Percentiles rank a stretch among this genome's conserved stretches.
These are phyloP conservation scores for Paramyrothecium sp. DNA, from an alignment of 2,329 filamentous ascomycete species.

Conservation along the genomic window DNA sequence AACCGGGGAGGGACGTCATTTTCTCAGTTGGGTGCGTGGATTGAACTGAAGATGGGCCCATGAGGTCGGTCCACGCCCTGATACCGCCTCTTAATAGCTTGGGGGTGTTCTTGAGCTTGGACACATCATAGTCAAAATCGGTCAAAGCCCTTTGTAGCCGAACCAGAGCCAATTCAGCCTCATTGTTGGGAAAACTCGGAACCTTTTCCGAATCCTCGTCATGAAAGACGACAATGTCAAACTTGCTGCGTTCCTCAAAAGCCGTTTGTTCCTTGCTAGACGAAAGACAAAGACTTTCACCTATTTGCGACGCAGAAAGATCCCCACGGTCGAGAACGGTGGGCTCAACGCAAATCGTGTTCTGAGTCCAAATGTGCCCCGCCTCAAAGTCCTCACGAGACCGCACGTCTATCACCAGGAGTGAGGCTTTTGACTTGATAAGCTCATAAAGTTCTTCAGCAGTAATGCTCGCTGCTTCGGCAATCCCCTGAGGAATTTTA, in stretches of 20 bases:
- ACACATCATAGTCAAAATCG: constrained; percentile 76
- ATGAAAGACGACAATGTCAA: constrained; percentile 88
- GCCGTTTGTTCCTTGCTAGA: constrained; percentile 72
- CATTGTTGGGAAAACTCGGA: constrained; percentile 24
- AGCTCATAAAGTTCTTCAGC: constrained; percentile 70
- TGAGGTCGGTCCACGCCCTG: constrained; percentile 81
- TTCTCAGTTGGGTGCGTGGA: constrained; percentile 34
- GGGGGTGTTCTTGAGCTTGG: constrained; percentile 66
- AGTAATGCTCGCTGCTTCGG: constrained; percentile 59
- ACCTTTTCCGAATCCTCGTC: constrained; percentile 67
- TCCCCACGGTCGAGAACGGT: constrained; percentile 67
- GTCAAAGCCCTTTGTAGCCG: constrained; percentile 77
- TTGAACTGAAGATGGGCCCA: constrained; percentile 66
- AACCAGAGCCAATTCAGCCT: constrained; percentile 56
- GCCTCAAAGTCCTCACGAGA: constrained; percentile 77
- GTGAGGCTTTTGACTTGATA: constrained; percentile 55
- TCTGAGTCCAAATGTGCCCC: constrained; percentile 82
- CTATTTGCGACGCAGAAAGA: constrained; percentile 60
- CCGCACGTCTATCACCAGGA: constrained; percentile 85
- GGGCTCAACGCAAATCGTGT: constrained; percentile 88
- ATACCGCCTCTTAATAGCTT: constrained; percentile 81
- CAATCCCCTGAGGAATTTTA: constrained; percentile 29
- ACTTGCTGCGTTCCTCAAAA: constrained; percentile 72
- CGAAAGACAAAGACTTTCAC: constrained; percentile 68
- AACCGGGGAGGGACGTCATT: constrained; percentile 9